phyloP scores from a whole-genome alignment of 2,329 filamentous ascomycete genomes.

The Fusarium metavorans region DNA sequence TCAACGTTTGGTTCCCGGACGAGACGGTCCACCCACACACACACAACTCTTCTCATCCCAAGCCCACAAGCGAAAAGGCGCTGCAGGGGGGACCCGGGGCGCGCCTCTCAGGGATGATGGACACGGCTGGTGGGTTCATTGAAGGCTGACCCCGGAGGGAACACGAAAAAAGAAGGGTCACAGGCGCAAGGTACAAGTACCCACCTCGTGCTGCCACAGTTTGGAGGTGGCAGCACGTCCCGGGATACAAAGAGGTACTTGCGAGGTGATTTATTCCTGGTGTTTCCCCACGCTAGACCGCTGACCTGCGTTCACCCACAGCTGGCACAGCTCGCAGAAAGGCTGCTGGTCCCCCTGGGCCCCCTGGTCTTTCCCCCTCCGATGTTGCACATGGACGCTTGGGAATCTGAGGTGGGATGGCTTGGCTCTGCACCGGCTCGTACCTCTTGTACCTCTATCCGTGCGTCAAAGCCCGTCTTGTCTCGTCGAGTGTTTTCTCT shows the following conservation, averaged over 20 bases:
- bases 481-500: slow-evolving; percentile 31
- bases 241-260: slow-evolving; percentile 32
- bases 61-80: slow-evolving; percentile 14
- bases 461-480: slow-evolving; percentile 23
- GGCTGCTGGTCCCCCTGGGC: slow-evolving; percentile 8
- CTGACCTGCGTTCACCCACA: slow-evolving; percentile 17
- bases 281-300: slow-evolving; percentile 32
- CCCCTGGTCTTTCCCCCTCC: slow-evolving; percentile 12
- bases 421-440: slow-evolving; percentile 13
- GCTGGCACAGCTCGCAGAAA: slow-evolving; percentile 15
- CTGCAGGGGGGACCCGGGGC: slow-evolving; percentile 11
- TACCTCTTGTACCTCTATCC: slow-evolving; percentile 30
- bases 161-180: slow-evolving; percentile 13
- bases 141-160: slow-evolving; percentile 12
- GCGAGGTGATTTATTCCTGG: slow-evolving; percentile 28
- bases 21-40: slow-evolving; percentile 20
- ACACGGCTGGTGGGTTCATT: slow-evolving; percentile 6
- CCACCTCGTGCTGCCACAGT: neutral
- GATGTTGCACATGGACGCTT: slow-evolving; percentile 42
- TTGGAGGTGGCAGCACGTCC: slow-evolving; percentile 8
- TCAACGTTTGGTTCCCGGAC: slow-evolving; percentile 45
- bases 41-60: neutral
- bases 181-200: slow-evolving; percentile 6
- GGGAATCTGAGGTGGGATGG: slow-evolving; percentile 34
- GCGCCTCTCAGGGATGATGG: neutral